A percentile compares a stretch with the other conserved stretches of the same genome.
phyloP scores from a whole-genome alignment of 169 alveolate species.

The Plasmodium malariae region DNA sequence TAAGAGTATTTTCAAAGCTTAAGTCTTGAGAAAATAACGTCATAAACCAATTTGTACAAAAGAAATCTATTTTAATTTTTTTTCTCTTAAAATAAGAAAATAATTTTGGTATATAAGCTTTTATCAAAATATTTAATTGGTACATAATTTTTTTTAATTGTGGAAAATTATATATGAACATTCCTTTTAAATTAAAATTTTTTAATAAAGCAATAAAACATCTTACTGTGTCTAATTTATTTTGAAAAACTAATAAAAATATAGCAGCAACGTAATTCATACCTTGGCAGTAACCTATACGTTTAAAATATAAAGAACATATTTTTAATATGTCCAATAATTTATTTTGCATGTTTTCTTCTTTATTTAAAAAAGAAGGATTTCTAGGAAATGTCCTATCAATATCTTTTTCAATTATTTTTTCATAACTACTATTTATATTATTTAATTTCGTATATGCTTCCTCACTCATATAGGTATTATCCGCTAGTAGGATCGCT shows the following conservation, averaged over 20 bases:
- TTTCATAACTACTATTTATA: constrained; percentile 24
- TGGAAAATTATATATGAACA: constrained; percentile 33
- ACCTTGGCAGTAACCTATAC: constrained; percentile 67
- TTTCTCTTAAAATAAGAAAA: constrained; percentile 29
- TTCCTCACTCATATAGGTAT: constrained; percentile 31
- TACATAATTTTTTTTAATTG: constrained; percentile 50
- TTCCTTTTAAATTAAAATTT: constrained; percentile 52
- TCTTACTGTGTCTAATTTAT: constrained; percentile 35
- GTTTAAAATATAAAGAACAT: constrained; percentile 40
- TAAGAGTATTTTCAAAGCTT: constrained; percentile 44
- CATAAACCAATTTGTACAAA: constrained; percentile 63
- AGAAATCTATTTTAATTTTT: constrained; percentile 59
- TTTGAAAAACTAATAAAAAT: constrained; percentile 43
- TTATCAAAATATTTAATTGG: constrained; percentile 46
- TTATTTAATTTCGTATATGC: background rate
- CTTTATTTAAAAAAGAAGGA: background rate
- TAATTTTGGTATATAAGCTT: constrained; percentile 25
- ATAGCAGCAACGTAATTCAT: constrained; percentile 68
- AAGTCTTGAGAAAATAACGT: constrained; percentile 53
- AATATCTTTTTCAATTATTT: constrained; percentile 47
- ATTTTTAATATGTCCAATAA: constrained; percentile 38
- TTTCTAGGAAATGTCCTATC: constrained; percentile 33
- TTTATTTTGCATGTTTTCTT: constrained; percentile 27
- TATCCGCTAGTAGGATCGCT: constrained; percentile 26
- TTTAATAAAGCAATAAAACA: constrained; percentile 46